Conservation (phyloP, 2,329 filamentous ascomycete species). For the Penicillium sp. region DNA sequence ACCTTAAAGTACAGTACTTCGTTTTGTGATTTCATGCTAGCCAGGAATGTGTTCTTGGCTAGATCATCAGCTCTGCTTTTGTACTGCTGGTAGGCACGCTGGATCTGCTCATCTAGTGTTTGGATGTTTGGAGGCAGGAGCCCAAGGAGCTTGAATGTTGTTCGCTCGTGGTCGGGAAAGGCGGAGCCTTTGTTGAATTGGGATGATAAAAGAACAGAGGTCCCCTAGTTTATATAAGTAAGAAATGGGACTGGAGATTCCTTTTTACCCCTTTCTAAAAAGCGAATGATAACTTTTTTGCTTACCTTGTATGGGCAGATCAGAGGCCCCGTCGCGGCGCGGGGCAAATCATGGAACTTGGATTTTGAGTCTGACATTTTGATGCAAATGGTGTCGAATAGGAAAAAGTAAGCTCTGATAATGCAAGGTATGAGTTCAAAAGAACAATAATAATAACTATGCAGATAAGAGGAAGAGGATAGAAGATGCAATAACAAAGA, state of each 20-base stretch:
- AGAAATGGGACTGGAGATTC: too few species aligned
- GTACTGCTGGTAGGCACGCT: constrained; percentile 80
- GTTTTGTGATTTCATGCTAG: constrained; percentile 81
- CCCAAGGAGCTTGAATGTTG: constrained; percentile 67
- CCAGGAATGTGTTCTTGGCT: constrained; percentile 85
- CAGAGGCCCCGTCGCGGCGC: not conserved
- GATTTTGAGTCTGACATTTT: constrained; percentile 5
- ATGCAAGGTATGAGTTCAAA: not conserved
- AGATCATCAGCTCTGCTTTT: constrained; percentile 60
- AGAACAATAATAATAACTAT: not conserved
- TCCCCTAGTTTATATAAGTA: constrained; percentile 31
- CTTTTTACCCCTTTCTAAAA: constrained; percentile 23
- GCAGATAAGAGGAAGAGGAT: too few species aligned
- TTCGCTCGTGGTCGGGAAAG: constrained; percentile 68
- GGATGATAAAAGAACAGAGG: constrained; percentile 59
- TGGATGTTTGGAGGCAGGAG: constrained; percentile 71
- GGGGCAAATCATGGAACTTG: constrained; percentile 1
- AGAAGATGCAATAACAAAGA: not conserved
- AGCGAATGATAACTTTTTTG: not conserved
- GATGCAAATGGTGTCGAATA: too few species aligned
- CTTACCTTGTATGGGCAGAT: constrained; percentile 6
- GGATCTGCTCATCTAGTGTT: constrained; percentile 71
- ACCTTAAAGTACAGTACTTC: constrained; percentile 77
- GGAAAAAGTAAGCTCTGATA: too few species aligned
- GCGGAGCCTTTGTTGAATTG: constrained; percentile 83